phyloP scores from a whole-genome alignment of 1,284 basidiomycete species.

The Exobasidium cylindrosporum region DNA sequence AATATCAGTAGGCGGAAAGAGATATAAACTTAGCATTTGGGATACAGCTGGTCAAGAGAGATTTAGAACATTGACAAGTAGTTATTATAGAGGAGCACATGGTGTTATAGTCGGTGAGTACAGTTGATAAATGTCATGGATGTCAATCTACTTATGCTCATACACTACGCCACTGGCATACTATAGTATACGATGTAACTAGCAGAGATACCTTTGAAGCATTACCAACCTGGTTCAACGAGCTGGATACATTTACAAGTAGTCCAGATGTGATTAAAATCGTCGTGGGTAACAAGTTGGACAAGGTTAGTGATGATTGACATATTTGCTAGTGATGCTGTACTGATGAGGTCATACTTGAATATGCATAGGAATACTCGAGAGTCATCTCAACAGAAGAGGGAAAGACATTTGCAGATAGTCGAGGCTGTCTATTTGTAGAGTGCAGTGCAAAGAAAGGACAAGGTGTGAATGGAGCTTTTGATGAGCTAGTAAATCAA shows the following conservation, averaged over 20 bases:
- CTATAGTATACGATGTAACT: slow-evolving; percentile 84
- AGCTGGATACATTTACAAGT: slow-evolving; percentile 85
- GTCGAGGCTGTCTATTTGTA: slow-evolving; percentile 78
- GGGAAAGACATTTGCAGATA: slow-evolving; percentile 73
- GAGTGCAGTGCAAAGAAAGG: slow-evolving; percentile 63
- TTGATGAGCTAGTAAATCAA: slow-evolving; percentile 49
- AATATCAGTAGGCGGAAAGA: slow-evolving; percentile 58
- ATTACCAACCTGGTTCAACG: slow-evolving; percentile 85
- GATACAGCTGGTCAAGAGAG: slow-evolving; percentile 55
- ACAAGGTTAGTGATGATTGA: slow-evolving; percentile 59
- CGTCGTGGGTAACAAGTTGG: slow-evolving; percentile 89
- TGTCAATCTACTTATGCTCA: too few species aligned
- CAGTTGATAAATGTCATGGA: slow-evolving; percentile 4
- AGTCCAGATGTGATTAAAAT: slow-evolving; percentile 79
- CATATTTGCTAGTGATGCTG: not conserved
- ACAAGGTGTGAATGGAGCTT: slow-evolving; percentile 45
- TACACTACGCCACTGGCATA: not conserved
- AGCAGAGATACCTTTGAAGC: slow-evolving; percentile 87
- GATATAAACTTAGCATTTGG: slow-evolving; percentile 64
- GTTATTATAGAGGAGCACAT: slow-evolving; percentile 89
- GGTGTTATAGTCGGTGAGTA: slow-evolving; percentile 79
- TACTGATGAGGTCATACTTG: not conserved
- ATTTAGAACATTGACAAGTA: slow-evolving; percentile 77
- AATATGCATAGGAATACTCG: slow-evolving; percentile 67
- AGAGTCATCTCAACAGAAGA: slow-evolving; percentile 79